phyloP scores from a whole-genome alignment of 2,329 filamentous ascomycete genomes.

The Truncatella angustata region DNA sequence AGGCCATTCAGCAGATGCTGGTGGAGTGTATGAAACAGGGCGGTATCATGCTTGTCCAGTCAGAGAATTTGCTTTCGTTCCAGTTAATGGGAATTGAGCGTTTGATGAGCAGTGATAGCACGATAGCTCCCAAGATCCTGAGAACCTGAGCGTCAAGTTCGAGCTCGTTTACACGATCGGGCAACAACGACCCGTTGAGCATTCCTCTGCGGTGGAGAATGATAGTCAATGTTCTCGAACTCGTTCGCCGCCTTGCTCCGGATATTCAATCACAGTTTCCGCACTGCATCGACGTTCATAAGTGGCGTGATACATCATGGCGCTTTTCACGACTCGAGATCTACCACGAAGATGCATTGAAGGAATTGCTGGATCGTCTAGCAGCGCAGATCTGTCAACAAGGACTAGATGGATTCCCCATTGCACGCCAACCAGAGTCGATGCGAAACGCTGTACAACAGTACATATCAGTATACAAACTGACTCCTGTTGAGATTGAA shows the following conservation, averaged over 20 bases:
- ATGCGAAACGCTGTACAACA: constrained; percentile 31
- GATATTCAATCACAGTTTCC: constrained; percentile 21
- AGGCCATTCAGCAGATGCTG: constrained; percentile 35
- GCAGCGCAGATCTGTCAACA: constrained; percentile 38
- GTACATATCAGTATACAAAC: constrained; percentile 42
- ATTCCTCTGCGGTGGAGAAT: constrained; percentile 54
- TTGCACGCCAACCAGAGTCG: constrained; percentile 31
- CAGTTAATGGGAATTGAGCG: constrained; percentile 59
- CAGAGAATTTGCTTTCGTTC: constrained; percentile 63
- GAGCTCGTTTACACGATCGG: constrained; percentile 65
- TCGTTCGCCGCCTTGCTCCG: constrained; percentile 34
- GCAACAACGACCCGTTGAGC: constrained; percentile 45
- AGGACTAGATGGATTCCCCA: constrained; percentile 41
- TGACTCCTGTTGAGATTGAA: constrained; percentile 28
- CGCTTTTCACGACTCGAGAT: constrained; percentile 50
- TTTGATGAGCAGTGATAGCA: constrained; percentile 23
- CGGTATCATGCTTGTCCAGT: constrained; percentile 60
- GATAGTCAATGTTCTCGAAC: constrained; percentile 49
- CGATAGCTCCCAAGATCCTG: constrained; percentile 33
- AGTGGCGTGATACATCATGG: constrained; percentile 17
- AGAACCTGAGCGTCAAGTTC: constrained; percentile 59
- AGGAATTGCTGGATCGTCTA: constrained; percentile 29
- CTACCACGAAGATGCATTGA: constrained; percentile 32
- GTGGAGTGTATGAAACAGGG: constrained; percentile 45
- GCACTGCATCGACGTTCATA: constrained; percentile 40